phyloP scores from a whole-genome alignment of 2,329 filamentous ascomycete genomes.

The Decorospora gaudefroyi region DNA sequence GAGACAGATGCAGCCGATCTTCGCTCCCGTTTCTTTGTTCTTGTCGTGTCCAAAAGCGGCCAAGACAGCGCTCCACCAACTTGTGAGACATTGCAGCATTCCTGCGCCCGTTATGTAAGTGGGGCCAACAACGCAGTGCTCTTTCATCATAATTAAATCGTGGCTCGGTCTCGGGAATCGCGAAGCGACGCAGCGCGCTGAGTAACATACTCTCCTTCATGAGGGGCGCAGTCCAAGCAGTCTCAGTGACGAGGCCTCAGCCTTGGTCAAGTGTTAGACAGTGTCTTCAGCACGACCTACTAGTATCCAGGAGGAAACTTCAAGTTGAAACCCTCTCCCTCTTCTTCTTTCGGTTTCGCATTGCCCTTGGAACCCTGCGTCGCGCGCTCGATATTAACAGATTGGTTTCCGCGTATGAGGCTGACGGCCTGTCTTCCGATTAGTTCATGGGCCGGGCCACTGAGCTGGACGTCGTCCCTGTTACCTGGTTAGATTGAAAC shows the following conservation, averaged over 20 bases:
- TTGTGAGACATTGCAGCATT: slow-evolving; percentile 44
- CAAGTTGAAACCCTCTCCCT: slow-evolving; percentile 30
- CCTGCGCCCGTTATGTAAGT: slow-evolving; percentile 43
- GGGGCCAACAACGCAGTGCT: slow-evolving; percentile 34
- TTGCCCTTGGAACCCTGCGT: slow-evolving; percentile 19
- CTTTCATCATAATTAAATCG: slow-evolving; percentile 24
- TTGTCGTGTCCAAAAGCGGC: slow-evolving; percentile 38
- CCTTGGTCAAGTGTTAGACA: slow-evolving; percentile 25
- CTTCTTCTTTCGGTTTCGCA: slow-evolving; percentile 20
- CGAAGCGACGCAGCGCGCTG: slow-evolving; percentile 15
- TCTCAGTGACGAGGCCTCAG: slow-evolving; percentile 1
- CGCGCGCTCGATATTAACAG: slow-evolving; percentile 34
- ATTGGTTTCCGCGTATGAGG: slow-evolving; percentile 39
- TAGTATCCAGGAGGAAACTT: slow-evolving; percentile 44
- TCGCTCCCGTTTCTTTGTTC: slow-evolving; percentile 47
- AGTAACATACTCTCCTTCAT: slow-evolving; percentile 2
- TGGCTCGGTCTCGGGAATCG: slow-evolving; percentile 23
- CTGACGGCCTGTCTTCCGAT: slow-evolving; percentile 44
- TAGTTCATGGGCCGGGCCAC: slow-evolving; percentile 42
- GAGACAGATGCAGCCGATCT: slow-evolving; percentile 40
- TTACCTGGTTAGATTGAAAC: slow-evolving; percentile 35
- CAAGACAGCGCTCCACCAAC: slow-evolving; percentile 33
- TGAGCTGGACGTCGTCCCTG: slow-evolving; percentile 46
- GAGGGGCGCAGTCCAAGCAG: slow-evolving; percentile 9
- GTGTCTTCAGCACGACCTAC: slow-evolving; percentile 18